A percentile compares a stretch with the other conserved stretches of the same genome.
Evolutionary conservation across 2,329 filamentous ascomycete genomes (phyloP).

Genomic region (Aspergillus piperis): DNA sequence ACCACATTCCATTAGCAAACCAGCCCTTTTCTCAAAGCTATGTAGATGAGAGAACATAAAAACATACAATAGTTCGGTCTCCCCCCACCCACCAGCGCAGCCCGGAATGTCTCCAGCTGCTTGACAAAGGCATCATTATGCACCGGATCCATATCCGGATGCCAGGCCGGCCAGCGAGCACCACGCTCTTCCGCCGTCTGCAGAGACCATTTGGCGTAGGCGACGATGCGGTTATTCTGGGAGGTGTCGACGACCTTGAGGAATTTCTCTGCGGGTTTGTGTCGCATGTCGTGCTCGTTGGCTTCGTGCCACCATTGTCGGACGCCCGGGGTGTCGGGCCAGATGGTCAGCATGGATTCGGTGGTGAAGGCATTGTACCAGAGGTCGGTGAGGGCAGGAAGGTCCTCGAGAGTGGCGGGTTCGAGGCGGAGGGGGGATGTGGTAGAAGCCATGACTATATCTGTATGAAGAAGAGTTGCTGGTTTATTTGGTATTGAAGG

Average conservation of each 20-base stretch:
- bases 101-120: constrained; percentile 23
- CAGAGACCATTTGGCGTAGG: constrained; percentile 36
- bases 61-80: constrained; percentile 30
- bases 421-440: constrained; percentile 10
- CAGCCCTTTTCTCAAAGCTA: no score
- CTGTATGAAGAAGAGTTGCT: no score
- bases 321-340: constrained; percentile 31
- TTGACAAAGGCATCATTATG: constrained; percentile 24
- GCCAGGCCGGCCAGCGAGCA: constrained; percentile 31
- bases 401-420: constrained; percentile 24
- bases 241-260: constrained; percentile 30
- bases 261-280: constrained; percentile 28
- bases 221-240: constrained; percentile 22
- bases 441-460: not conserved
- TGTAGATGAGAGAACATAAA: not conserved
- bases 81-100: constrained; percentile 25
- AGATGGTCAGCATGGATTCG: constrained; percentile 21
- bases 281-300: constrained; percentile 23
- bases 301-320: constrained; percentile 30
- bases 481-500: no score
- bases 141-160: constrained; percentile 20
- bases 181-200: constrained; percentile 27
- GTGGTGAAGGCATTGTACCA: constrained; percentile 31
- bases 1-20: not conserved
- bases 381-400: constrained; percentile 25